phyloP scores from a whole-genome alignment of 805 yeast species.

The Wickerhamiella nectarea region DNA sequence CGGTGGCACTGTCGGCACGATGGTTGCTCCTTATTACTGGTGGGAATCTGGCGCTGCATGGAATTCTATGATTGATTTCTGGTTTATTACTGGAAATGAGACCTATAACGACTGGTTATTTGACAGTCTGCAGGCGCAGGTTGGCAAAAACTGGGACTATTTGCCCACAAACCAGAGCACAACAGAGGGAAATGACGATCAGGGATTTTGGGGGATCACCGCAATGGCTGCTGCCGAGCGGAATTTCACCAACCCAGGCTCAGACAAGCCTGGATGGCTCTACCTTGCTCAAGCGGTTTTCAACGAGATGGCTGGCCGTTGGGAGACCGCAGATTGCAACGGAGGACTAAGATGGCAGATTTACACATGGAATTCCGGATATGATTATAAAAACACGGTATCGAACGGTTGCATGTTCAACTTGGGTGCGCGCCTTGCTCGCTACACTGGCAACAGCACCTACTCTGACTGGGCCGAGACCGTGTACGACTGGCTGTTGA shows the following conservation, averaged over 20 bases:
- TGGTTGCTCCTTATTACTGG: conserved; percentile 69
- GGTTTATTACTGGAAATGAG: conserved; percentile 54
- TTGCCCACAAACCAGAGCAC: conserved; percentile 70
- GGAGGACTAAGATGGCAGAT: conserved; percentile 93
- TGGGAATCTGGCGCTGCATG: conserved; percentile 82
- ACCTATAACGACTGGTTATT: conserved; percentile 45
- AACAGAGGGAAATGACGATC: conserved; percentile 89
- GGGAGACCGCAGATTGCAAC: conserved; percentile 51
- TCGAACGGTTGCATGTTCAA: conserved; percentile 76
- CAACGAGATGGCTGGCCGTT: conserved; percentile 67
- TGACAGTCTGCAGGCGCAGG: conserved; percentile 52
- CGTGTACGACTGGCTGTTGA: conserved; percentile 65
- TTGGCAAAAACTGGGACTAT: conserved; percentile 50
- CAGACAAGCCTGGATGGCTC: conserved; percentile 53
- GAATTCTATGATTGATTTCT: conserved; percentile 57
- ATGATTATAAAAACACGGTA: conserved; percentile 75
- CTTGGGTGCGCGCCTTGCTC: conserved; percentile 68
- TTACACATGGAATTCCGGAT: conserved; percentile 77
- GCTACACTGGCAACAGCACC: conserved; percentile 57
- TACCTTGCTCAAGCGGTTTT: conserved; percentile 71
- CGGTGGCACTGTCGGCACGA: conserved; percentile 65
- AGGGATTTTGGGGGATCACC: conserved; percentile 84
- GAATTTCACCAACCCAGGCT: conserved; percentile 60
- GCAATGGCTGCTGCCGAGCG: conserved; percentile 76
- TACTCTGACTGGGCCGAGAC: conserved; percentile 62